These are phyloP conservation scores for Auricularia cornea DNA, from an alignment of 768 basidiomycete genomes.

Conservation along the genomic window DNA sequence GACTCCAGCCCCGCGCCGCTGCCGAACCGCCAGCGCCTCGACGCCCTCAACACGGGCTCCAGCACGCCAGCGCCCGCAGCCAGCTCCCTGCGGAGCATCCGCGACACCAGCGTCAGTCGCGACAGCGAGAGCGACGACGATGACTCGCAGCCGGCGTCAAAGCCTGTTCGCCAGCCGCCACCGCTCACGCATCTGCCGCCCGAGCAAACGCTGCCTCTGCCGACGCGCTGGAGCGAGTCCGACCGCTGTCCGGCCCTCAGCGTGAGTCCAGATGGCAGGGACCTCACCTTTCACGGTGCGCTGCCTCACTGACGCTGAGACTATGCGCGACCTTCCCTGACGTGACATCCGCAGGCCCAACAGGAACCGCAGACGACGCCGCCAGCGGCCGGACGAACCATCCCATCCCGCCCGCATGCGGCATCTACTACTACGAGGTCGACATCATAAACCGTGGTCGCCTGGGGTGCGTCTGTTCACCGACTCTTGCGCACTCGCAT, in stretches of 20 bases:
- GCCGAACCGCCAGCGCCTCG: slow-evolving; percentile 9
- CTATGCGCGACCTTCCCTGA: slow-evolving; percentile 1
- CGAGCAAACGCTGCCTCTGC: slow-evolving; percentile 38
- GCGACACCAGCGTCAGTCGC: background rate
- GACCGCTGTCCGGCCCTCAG: slow-evolving; percentile 50
- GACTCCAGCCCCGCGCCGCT: slow-evolving; percentile 35
- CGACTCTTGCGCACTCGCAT: background rate
- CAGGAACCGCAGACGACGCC: slow-evolving; percentile 66
- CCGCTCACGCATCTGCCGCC: slow-evolving; percentile 20
- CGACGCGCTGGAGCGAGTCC: slow-evolving; percentile 73
- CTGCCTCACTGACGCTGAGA: slow-evolving; percentile 1
- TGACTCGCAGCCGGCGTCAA: slow-evolving; percentile 27
- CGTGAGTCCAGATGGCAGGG: slow-evolving; percentile 63
- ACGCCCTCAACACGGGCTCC: slow-evolving; percentile 5
- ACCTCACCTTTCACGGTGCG: slow-evolving; percentile 62
- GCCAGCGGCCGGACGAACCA: slow-evolving; percentile 71
- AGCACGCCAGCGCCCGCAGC: slow-evolving; percentile 6
- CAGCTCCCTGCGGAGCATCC: slow-evolving; percentile 5
- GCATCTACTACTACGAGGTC: slow-evolving; percentile 93
- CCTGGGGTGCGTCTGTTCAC: slow-evolving; percentile 54
- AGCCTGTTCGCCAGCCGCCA: slow-evolving; percentile 13
- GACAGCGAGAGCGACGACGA: slow-evolving; percentile 52
- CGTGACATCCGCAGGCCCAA: slow-evolving; percentile 33
- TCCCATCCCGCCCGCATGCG: slow-evolving; percentile 76
- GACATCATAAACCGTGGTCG: slow-evolving; percentile 71